Evolutionary conservation across 176 grass and related monocot genomes (phyloP).

Genomic region (Stipa capillata): DNA sequence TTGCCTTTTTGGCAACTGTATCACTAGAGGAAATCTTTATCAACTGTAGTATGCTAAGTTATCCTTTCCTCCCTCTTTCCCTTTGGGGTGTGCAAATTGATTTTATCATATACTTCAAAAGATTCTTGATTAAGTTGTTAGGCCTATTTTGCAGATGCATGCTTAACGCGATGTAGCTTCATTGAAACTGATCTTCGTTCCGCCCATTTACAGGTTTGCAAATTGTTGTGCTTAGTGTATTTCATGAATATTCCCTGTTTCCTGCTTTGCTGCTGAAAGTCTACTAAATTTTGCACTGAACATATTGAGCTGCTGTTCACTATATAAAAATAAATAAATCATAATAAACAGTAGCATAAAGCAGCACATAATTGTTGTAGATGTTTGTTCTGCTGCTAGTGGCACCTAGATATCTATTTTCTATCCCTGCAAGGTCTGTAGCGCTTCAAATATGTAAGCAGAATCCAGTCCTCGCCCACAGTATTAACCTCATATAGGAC

Average conservation of each 20-base stretch:
- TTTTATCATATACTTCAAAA: background rate
- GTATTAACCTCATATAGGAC: background rate
- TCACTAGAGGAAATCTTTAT: background rate
- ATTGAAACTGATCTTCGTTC: constrained; percentile 76
- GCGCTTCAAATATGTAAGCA: too few relatives aligned
- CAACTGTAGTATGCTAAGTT: background rate
- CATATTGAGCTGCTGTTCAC: constrained; percentile 3
- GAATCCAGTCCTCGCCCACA: background rate
- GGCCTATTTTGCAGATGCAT: constrained; percentile 65
- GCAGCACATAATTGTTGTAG: background rate
- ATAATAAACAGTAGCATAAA: background rate
- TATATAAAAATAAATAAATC: background rate
- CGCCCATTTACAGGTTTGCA: constrained; percentile 78
- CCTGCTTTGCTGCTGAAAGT: background rate
- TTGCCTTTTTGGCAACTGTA: background rate
- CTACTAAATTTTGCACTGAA: too few relatives aligned
- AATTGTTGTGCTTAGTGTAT: background rate
- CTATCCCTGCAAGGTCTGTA: background rate
- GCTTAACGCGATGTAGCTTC: constrained; percentile 51
- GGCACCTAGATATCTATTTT: background rate
- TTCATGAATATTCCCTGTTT: background rate
- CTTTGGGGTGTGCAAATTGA: background rate
- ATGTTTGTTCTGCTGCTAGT: background rate
- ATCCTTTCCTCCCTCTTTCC: background rate
- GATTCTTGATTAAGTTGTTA: background rate